phyloP scores from a whole-genome alignment of 139 green algal species.

The Haematococcus lacustris region DNA sequence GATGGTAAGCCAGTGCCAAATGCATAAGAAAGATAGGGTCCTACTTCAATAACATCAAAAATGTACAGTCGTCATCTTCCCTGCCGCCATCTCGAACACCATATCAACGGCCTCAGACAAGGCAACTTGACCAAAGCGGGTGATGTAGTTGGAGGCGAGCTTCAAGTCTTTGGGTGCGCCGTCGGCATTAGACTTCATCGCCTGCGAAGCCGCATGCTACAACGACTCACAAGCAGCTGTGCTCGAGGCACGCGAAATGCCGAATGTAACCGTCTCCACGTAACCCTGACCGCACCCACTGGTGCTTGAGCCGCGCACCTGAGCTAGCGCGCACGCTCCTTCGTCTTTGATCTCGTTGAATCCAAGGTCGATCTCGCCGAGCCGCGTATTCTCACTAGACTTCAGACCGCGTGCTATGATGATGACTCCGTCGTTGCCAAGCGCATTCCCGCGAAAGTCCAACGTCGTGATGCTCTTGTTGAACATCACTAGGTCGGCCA shows the following conservation, averaged over 20 bases:
- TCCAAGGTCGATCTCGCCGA: constrained; percentile 88
- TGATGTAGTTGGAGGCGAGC: constrained; percentile 93
- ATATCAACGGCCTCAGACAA: constrained; percentile 90
- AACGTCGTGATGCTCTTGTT: constrained; percentile 61
- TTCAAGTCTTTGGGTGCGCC: constrained; percentile 74
- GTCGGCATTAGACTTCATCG: constrained; percentile 84
- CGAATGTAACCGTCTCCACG: no score
- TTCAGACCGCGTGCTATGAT: constrained; percentile 43
- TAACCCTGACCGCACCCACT: no score
- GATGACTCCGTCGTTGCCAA: constrained; percentile 80
- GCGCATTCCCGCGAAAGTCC: constrained; percentile 86
- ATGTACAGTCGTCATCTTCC: constrained; percentile 64
- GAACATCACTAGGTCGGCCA: constrained; percentile 90
- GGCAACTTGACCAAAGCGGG: constrained; percentile 80
- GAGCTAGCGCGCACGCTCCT: constrained; percentile 86
- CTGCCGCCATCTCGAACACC: constrained; percentile 83
- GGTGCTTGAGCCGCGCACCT: no score
- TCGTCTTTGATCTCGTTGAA: constrained; percentile 99
- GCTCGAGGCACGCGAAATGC: no score
- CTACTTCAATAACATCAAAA: no score
- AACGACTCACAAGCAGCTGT: no score
- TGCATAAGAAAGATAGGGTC: no score
- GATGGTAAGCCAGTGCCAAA: no score
- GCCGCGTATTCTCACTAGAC: constrained; percentile 56
- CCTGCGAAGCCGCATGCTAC: constrained; percentile 20